Evolutionary conservation across 345 rosid genomes (phyloP).

Genomic region (Sonneratia alba): DNA sequence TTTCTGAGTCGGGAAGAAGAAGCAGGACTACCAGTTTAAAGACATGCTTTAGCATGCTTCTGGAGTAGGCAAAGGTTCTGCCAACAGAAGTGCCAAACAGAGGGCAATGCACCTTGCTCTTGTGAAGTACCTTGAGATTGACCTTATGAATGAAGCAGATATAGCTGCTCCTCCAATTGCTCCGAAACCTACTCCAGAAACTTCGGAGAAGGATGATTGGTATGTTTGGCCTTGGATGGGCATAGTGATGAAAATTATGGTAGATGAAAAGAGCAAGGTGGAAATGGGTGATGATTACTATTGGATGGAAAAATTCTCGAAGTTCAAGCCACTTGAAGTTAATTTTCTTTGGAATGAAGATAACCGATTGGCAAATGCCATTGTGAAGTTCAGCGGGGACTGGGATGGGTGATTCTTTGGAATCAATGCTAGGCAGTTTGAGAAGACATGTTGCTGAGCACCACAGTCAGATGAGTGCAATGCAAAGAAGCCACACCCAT

Average conservation of each 20-base stretch:
- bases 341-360: constrained; percentile 36
- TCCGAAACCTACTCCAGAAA: constrained; percentile 16
- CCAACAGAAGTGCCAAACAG: constrained; percentile 57
- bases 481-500: constrained; percentile 21
- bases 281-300: constrained; percentile 23
- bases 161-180: constrained; percentile 15
- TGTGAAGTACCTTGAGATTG: constrained; percentile 49
- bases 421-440: constrained; percentile 55
- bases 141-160: constrained; percentile 47
- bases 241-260: constrained; percentile 32
- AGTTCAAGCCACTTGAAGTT: constrained; percentile 49
- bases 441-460: constrained; percentile 35
- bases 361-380: constrained; percentile 28
- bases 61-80: constrained; percentile 73
- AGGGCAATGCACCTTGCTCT: constrained; percentile 76
- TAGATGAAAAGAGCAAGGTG: constrained; percentile 16
- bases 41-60: constrained; percentile 80
- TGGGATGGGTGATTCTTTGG: constrained; percentile 59
- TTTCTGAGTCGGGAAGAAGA: constrained; percentile 82
- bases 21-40: constrained; percentile 66
- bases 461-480: constrained; percentile 51
- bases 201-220: constrained; percentile 25
- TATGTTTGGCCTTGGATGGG: constrained; percentile 93
- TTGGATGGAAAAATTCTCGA: constrained; percentile 52
- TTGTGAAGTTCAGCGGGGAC: constrained; percentile 44